Percentiles rank a stretch among this genome's conserved stretches.
These are phyloP conservation scores for Wickerhamiella musiphila DNA, from an alignment of 805 yeast genomes.

Conservation along the genomic window DNA sequence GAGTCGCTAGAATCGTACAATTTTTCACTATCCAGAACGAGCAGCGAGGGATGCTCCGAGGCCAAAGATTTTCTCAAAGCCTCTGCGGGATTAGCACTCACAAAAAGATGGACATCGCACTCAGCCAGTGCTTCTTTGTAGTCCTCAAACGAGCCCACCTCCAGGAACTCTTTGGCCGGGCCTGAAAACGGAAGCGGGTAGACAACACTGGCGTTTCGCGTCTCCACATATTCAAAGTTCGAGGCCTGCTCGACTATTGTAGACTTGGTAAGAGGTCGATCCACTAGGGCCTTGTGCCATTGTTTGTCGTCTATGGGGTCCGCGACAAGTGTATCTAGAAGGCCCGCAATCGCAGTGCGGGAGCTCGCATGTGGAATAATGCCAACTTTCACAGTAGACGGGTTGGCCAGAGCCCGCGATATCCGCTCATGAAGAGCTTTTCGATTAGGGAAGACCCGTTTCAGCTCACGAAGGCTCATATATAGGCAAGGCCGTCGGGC, in stretches of 20 bases:
- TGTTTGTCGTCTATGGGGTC: constrained; percentile 21
- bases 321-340: constrained; percentile 19
- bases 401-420: constrained; percentile 8
- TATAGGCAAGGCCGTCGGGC: no score
- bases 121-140: constrained; percentile 16
- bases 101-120: constrained; percentile 17
- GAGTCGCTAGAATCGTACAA: neutral
- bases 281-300: constrained; percentile 17
- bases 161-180: constrained; percentile 17
- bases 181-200: constrained; percentile 15
- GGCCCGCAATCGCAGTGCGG: constrained; percentile 12
- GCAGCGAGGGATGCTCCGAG: constrained; percentile 12
- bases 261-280: constrained; percentile 20
- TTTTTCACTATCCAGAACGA: constrained; percentile 8
- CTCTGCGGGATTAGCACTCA: constrained; percentile 9
- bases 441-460: constrained; percentile 15
- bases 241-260: constrained; percentile 16
- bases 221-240: constrained; percentile 17
- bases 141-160: constrained; percentile 17
- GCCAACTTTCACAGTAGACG: constrained; percentile 16
- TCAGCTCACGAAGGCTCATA: no score
- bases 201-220: constrained; percentile 20
- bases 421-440: constrained; percentile 17
- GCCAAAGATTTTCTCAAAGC: constrained; percentile 9
- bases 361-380: constrained; percentile 16